Percentiles rank a stretch among this genome's conserved stretches.
Conservation (phyloP, 2,329 filamentous ascomycete species). For the Onygenales sp. region DNA sequence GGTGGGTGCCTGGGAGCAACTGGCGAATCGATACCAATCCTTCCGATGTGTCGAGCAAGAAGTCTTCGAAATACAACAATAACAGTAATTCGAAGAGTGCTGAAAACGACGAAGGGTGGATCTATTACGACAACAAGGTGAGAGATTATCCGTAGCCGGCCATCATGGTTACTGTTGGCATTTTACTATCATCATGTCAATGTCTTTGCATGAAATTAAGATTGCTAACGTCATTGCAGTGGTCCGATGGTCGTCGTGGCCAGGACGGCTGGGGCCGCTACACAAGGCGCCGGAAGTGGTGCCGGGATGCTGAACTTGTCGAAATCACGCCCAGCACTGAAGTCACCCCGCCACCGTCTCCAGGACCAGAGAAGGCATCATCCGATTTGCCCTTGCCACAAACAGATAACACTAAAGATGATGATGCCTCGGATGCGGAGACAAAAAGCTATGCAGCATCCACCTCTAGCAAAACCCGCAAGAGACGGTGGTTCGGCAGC, state of each 20-base stretch:
- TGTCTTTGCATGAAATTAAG: neutral
- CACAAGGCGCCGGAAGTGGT: slow-evolving; percentile 91
- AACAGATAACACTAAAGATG: slow-evolving; percentile 13
- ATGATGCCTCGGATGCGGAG: slow-evolving; percentile 14
- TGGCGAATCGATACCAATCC: slow-evolving; percentile 73
- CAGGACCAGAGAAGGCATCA: slow-evolving; percentile 31
- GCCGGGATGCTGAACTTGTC: slow-evolving; percentile 87
- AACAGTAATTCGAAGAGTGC: slow-evolving; percentile 34
- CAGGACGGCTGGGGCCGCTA: slow-evolving; percentile 90
- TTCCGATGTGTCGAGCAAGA: slow-evolving; percentile 22
- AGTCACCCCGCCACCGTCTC: slow-evolving; percentile 18
- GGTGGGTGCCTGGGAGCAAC: slow-evolving; percentile 75
- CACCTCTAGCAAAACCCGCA: slow-evolving; percentile 21
- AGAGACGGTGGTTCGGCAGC: slow-evolving; percentile 28
- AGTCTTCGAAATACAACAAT: slow-evolving; percentile 40
- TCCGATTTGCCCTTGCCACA: slow-evolving; percentile 16
- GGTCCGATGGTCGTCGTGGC: slow-evolving; percentile 77
- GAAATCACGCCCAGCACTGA: slow-evolving; percentile 45
- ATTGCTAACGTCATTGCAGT: slow-evolving; percentile 42
- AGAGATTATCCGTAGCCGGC: slow-evolving; percentile 10
- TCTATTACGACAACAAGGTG: slow-evolving; percentile 97
- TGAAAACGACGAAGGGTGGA: slow-evolving; percentile 67
- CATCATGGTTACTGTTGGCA: neutral
- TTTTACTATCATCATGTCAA: neutral
- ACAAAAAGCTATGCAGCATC: slow-evolving; percentile 20